phyloP scores from a whole-genome alignment of 768 basidiomycete genomes.

The Podaxis pistillaris region DNA sequence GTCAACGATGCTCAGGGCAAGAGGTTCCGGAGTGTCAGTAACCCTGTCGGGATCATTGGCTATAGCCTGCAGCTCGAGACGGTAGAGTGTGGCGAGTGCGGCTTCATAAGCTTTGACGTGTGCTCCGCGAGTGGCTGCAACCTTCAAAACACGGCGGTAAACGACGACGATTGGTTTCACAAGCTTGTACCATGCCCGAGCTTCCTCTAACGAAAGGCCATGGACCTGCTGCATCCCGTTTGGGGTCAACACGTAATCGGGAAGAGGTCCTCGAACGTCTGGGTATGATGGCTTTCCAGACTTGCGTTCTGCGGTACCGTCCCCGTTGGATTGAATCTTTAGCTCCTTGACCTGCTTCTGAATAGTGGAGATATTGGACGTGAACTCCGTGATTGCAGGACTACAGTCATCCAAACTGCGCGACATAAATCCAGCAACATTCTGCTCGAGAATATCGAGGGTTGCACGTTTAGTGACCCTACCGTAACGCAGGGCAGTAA shows the following conservation, averaged over 20 bases:
- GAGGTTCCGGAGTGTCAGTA: slow-evolving; percentile 41
- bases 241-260: too few relatives aligned
- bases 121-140: slow-evolving; percentile 49
- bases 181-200: slow-evolving; percentile 31
- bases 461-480: slow-evolving; percentile 60
- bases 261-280: too few relatives aligned
- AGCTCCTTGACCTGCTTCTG: too few relatives aligned
- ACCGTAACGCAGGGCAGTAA: slow-evolving; percentile 60
- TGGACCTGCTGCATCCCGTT: neutral
- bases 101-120: slow-evolving; percentile 63
- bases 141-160: slow-evolving; percentile 17
- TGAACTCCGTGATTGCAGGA: slow-evolving; percentile 27
- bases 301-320: too few relatives aligned
- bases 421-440: slow-evolving; percentile 54
- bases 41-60: slow-evolving; percentile 30
- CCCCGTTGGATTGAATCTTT: too few relatives aligned
- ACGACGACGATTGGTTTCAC: slow-evolving; percentile 35
- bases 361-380: slow-evolving; percentile 14
- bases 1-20: slow-evolving; percentile 52
- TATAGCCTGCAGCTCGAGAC: slow-evolving; percentile 40
- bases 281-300: too few relatives aligned
- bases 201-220: slow-evolving; percentile 37
- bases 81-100: slow-evolving; percentile 50
- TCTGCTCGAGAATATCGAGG: slow-evolving; percentile 64
- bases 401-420: slow-evolving; percentile 34